A percentile compares a stretch with the other conserved stretches of the same genome.
Evolutionary conservation across 73 alveolate genomes (phyloP).

Genomic region (Paramecium pentaurelia): DNA sequence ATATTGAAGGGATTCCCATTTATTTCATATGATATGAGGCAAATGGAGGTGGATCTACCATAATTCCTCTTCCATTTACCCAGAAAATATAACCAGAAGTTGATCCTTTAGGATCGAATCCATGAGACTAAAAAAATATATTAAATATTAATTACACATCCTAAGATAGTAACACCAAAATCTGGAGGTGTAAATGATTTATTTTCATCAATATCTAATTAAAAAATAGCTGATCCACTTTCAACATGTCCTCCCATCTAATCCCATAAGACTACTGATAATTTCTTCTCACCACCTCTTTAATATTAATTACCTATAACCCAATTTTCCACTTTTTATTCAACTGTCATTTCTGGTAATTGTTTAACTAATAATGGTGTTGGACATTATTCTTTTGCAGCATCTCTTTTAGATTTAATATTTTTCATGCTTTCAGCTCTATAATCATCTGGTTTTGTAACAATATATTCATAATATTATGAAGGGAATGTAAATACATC

Average conservation of each 20-base stretch:
- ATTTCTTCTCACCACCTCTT: not conserved
- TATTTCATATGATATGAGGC: conserved; percentile 50
- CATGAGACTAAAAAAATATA: conserved; percentile 14
- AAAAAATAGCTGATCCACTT: conserved; percentile 24
- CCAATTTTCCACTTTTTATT: conserved; percentile 8
- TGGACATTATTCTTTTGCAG: conserved; percentile 21
- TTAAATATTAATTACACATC: conserved; percentile 29
- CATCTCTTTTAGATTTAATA: not conserved
- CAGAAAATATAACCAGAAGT: conserved; percentile 54
- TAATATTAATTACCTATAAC: not conserved
- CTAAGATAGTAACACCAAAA: conserved; percentile 62
- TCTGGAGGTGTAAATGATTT: conserved; percentile 62
- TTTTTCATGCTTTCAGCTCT: conserved; percentile 40
- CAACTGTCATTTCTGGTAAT: not conserved
- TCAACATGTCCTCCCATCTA: conserved; percentile 5
- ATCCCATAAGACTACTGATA: conserved; percentile 1
- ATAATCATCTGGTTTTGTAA: conserved; percentile 45
- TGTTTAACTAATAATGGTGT: not conserved
- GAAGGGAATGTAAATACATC: conserved; percentile 8
- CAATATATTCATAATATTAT: conserved; percentile 31
- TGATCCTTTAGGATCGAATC: conserved; percentile 58
- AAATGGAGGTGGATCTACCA: conserved; percentile 67
- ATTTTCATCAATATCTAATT: conserved; percentile 15
- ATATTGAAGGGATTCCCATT: conserved; percentile 56
- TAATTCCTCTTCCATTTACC: conserved; percentile 59